Evolutionary conservation across 306 rosid genomes (phyloP).

Genomic region (apple (Malus domestica)): ASM211411v1 NC_041791.1:23064001-23064500

Average conservation of each 20-base stretch:
- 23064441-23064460: background rate
- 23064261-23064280: background rate
- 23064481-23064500: background rate
- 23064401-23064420: background rate
- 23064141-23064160: background rate
- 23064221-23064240: background rate
- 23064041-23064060: conserved; percentile 7
- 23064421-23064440: background rate
- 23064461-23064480: background rate
- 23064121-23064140: conserved; percentile 3
- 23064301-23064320: background rate
- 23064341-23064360: background rate
- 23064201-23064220: background rate
- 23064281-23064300: conserved; percentile 1
- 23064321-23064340: background rate
- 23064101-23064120: background rate
- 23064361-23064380: background rate
- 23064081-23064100: background rate
- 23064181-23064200: background rate
- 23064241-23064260: background rate
- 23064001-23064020: background rate
- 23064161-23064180: background rate
- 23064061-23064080: background rate
- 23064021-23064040: conserved; percentile 4
- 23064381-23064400: background rate